These are phyloP conservation scores for Alternaria burnsii DNA, from an alignment of 2,329 filamentous ascomycete genomes.

Conservation along the genomic window DNA sequence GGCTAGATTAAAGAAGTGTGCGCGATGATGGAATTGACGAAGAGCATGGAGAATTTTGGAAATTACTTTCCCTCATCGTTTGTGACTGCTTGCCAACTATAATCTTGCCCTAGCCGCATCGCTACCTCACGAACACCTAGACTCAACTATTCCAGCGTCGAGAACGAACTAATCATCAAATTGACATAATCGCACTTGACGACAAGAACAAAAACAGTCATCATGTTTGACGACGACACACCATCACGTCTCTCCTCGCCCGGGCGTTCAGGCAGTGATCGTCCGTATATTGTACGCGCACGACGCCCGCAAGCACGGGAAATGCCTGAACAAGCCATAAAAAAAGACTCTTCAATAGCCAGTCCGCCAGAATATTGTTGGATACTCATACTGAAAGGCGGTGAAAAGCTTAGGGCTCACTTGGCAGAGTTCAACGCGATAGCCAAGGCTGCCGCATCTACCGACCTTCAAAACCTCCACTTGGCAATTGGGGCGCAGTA, in stretches of 20 bases:
- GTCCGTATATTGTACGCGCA: no score
- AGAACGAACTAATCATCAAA: neutral
- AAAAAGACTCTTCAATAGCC: no score
- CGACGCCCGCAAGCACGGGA: neutral
- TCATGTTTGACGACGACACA: neutral
- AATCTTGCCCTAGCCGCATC: neutral
- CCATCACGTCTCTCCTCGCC: neutral
- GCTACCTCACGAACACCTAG: neutral
- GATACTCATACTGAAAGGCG: neutral
- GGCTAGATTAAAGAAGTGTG: neutral
- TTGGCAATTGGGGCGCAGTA: neutral
- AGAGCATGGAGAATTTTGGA: neutral
- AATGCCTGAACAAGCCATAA: neutral
- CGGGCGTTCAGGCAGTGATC: neutral
- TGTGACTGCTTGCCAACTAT: neutral
- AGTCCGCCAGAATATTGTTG: neutral
- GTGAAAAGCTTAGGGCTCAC: neutral
- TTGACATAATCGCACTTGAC: neutral
- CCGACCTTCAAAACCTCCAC: constrained; percentile 1
- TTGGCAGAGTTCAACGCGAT: neutral
- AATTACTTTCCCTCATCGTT: neutral
- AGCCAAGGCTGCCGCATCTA: neutral
- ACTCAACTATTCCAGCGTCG: neutral
- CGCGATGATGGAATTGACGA: neutral
- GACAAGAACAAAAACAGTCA: neutral